Base-by-base conservation (phyloP, 2,329 filamentous ascomycete species). In the Aspergillus fructus region DNA sequence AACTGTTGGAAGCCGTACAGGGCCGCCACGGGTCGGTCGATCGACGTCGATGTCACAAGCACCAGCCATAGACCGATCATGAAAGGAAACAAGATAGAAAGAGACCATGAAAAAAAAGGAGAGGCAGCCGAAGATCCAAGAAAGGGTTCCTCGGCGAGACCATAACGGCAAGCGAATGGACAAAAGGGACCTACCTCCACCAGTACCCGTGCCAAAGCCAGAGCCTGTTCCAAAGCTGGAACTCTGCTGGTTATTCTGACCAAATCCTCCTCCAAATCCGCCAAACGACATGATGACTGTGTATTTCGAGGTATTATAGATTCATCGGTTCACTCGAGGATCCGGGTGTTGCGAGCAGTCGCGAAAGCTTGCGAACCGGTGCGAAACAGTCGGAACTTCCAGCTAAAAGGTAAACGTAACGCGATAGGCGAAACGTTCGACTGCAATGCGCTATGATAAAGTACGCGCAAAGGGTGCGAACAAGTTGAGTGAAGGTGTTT, bases 201-300 rank as follows among this genome's bases (percentile, higher is more conserved):
- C 64, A 58, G 64, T 68, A 49, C 69, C 65, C 60, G 65, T 63
- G 60, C 71, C 71, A 56, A 74, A 74, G 13, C 65, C 70, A 67
- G 71, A 67, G 59, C 71, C 71, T 49, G 72, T 64, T 43, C 75
- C 74, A 66, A 75, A 74, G 63, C 68, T 71, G 53, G 71, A 69
- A 63, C 69, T 79, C 74, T 77, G 73, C 66, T 76, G 74, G 70
- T 82, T 85, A 62, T 80, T 81, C 68, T 81, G 80, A 75, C 84
- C 84, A 74, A 88, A 88, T 78, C 84, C 82, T 78, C 84, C 82
- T 59, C 53, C 76, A 69, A 80, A 79, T 67, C 55, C 55, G 41
- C 78, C 76, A 66, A 72, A 75, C 71, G 75, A 75, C 59, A 64
- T 73, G 65, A 41, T 64, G 62, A 58, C 64, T 56, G 58, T 61